These are phyloP conservation scores for Wallacemonas sp. DNA, from an alignment of 208 protist genomes.

Conservation along the genomic window DNA sequence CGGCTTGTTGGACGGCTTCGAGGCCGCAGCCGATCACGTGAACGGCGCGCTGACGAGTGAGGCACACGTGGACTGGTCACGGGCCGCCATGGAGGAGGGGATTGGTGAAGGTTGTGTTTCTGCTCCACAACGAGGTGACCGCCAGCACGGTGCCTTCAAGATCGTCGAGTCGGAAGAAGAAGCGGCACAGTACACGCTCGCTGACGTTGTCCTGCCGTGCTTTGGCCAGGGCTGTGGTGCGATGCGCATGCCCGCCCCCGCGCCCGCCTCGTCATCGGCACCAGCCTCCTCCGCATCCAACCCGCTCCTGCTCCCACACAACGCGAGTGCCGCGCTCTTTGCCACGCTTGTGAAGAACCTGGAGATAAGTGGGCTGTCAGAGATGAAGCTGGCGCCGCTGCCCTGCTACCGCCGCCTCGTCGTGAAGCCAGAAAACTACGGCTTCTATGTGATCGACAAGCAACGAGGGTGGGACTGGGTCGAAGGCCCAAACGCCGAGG, in stretches of 20 bases:
- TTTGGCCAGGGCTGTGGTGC: neutral
- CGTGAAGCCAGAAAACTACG: conserved; percentile 27
- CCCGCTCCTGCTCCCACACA: conserved; percentile 29
- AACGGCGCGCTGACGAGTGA: conserved; percentile 56
- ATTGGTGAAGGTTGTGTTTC: too few species aligned
- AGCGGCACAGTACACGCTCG: conserved; percentile 39
- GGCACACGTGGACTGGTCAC: conserved; percentile 54
- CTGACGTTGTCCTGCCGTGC: conserved; percentile 69
- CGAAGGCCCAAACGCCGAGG: conserved; percentile 25
- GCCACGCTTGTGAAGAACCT: conserved; percentile 50
- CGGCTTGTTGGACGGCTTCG: conserved; percentile 51
- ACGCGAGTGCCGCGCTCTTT: conserved; percentile 23
- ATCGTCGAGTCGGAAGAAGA: conserved; percentile 40
- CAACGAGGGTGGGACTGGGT: conserved; percentile 79
- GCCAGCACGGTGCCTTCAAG: too few species aligned
- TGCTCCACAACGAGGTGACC: too few species aligned
- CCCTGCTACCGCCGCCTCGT: conserved; percentile 67
- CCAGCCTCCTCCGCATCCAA: too few species aligned
- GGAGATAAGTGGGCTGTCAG: conserved; percentile 45
- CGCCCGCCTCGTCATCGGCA: too few species aligned
- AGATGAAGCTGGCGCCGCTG: conserved; percentile 52
- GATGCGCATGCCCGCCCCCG: too few species aligned
- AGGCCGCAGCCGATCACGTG: conserved; percentile 67
- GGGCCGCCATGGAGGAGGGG: conserved; percentile 14
- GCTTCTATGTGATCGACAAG: conserved; percentile 68